These are phyloP conservation scores for Helianthus tuberosus DNA, from an alignment of 129 eudicot species.

Conservation along the genomic window DNA sequence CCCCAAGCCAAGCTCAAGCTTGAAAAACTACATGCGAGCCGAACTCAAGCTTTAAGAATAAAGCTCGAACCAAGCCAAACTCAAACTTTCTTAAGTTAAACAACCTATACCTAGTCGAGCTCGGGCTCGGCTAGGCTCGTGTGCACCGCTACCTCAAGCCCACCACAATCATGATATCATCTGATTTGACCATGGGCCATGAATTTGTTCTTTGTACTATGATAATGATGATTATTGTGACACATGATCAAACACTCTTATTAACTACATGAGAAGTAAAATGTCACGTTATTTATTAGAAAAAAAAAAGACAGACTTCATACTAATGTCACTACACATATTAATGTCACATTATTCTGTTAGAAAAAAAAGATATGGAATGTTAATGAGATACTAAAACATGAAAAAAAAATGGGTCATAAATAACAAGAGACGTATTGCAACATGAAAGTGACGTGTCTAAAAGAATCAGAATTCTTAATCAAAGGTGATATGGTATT, in stretches of 20 bases:
- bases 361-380: not conserved
- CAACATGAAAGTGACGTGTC: not conserved
- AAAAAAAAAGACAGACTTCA: not conserved
- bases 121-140: no score
- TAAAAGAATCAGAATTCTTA: constrained; percentile 7
- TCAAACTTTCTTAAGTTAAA: no score
- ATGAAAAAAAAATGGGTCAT: not conserved
- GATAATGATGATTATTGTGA: not conserved
- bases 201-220: not conserved
- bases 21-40: no score
- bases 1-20: no score
- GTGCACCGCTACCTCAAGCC: no score
- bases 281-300: no score
- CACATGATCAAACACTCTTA: not conserved
- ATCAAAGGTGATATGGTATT: constrained; percentile 5
- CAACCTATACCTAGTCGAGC: no score
- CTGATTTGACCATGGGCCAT: no score
- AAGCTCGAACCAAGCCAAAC: no score
- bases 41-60: no score
- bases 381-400: not conserved
- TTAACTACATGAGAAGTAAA: not conserved
- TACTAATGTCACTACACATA: not conserved
- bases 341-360: constrained; percentile 4
- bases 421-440: not conserved
- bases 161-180: no score